These are phyloP conservation scores for Calonectria ilicicola DNA, from an alignment of 2,329 filamentous ascomycete species.

Conservation along the genomic window DNA sequence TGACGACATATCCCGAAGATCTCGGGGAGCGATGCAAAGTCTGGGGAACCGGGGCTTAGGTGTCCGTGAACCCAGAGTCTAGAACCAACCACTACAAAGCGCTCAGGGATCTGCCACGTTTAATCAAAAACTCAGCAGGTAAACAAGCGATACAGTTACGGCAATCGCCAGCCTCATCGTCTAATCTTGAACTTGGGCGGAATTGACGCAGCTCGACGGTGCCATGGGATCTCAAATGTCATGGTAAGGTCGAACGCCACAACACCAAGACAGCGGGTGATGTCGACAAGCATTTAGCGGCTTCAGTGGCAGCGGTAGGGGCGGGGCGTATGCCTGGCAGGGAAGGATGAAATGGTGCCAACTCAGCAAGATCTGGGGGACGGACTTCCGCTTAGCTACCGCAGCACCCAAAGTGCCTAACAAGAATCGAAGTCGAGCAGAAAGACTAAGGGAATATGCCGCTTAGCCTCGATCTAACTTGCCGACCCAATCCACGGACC, in stretches of 20 bases:
- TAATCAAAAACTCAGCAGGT: not conserved
- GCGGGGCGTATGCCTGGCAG: not conserved
- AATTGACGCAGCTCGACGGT: constrained; percentile 22
- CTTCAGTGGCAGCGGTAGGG: constrained; percentile 4
- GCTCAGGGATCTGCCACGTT: not conserved
- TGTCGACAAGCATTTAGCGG: constrained; percentile 17
- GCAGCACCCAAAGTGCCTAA: constrained; percentile 10
- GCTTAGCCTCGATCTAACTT: constrained; percentile 13
- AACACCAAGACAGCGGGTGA: constrained; percentile 13
- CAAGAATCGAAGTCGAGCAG: constrained; percentile 18
- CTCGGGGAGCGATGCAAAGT: constrained; percentile 1
- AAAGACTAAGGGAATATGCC: constrained; percentile 17
- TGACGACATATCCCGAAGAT: not conserved
- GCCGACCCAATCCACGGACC: constrained; percentile 20
- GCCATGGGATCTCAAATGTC: constrained; percentile 23
- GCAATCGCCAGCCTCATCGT: constrained; percentile 15
- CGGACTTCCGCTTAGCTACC: not conserved
- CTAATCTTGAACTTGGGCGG: not conserved
- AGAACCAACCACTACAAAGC: not conserved
- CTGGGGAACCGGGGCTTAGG: not conserved
- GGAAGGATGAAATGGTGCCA: constrained; percentile 5
- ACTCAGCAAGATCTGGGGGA: constrained; percentile 23
- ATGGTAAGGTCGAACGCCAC: constrained; percentile 26
- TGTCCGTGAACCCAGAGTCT: not conserved
- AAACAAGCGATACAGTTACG: not conserved